Conservation (phyloP, 2,329 filamentous ascomycete species). For the Microdochium nivale region DNA sequence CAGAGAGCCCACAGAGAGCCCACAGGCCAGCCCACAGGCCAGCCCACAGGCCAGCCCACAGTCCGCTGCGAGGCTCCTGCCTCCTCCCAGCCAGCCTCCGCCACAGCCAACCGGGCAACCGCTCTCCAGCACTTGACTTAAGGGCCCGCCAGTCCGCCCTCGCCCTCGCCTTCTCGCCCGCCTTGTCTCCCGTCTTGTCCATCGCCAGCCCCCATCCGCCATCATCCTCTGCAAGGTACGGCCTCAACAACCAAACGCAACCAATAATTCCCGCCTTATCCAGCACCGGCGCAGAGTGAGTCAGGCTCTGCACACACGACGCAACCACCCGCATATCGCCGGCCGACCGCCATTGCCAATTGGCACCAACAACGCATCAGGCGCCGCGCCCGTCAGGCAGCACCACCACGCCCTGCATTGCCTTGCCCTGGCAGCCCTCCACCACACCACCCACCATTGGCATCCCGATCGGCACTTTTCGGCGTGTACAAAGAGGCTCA, state of each 20-base stretch:
- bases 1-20: too few relatives aligned
- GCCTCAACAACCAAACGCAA: too few relatives aligned
- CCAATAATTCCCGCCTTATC: too few relatives aligned
- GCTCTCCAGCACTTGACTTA: background rate
- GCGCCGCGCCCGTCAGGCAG: background rate
- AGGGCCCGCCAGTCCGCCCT: background rate
- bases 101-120: background rate
- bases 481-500: background rate
- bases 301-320: background rate
- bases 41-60: too few relatives aligned
- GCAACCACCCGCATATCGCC: background rate
- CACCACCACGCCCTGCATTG: background rate
- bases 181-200: background rate
- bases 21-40: too few relatives aligned
- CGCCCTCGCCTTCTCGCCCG: background rate
- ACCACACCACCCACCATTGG: background rate
- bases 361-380: background rate
- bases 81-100: background rate
- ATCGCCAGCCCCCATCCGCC: background rate
- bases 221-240: too few relatives aligned
- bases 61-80: too few relatives aligned
- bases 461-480: background rate
- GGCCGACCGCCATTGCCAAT: background rate
- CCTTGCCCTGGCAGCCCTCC: background rate
- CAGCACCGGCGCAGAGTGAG: background rate